Percentiles rank a stretch among this genome's conserved stretches.
These are phyloP conservation scores for Pulveroboletus frians DNA, from an alignment of 768 basidiomycete genomes.

Conservation along the genomic window DNA sequence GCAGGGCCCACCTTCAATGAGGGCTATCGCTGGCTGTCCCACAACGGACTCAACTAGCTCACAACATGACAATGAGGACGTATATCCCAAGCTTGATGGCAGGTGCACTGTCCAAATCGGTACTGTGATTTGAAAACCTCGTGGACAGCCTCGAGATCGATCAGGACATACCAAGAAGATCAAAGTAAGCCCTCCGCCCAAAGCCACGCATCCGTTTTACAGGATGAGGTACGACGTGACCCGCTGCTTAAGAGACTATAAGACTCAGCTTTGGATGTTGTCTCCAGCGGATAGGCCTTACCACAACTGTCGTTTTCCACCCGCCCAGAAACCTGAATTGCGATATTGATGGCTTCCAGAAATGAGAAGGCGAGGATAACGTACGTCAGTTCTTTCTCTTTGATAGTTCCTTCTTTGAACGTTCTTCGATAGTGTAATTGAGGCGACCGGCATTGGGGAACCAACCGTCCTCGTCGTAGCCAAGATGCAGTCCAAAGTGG, in stretches of 20 bases:
- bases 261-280: neutral
- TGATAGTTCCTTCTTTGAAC: neutral
- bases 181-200: conserved; percentile 1
- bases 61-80: neutral
- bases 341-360: conserved; percentile 5
- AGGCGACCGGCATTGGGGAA: no score
- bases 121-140: conserved; percentile 4
- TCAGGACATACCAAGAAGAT: neutral
- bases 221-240: neutral
- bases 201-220: neutral
- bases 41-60: neutral
- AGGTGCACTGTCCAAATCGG: neutral
- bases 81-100: neutral
- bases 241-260: neutral
- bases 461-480: conserved; percentile 47
- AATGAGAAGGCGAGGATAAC: conserved; percentile 15
- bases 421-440: conserved; percentile 16
- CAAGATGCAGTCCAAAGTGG: conserved; percentile 47
- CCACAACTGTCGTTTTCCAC: neutral
- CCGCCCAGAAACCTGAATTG: neutral
- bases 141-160: conserved; percentile 10
- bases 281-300: neutral
- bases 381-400: conserved; percentile 8
- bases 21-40: neutral
- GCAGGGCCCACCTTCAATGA: neutral